phyloP scores from a whole-genome alignment of 768 basidiomycete genomes.

The Boletus pseudopeckii region DNA sequence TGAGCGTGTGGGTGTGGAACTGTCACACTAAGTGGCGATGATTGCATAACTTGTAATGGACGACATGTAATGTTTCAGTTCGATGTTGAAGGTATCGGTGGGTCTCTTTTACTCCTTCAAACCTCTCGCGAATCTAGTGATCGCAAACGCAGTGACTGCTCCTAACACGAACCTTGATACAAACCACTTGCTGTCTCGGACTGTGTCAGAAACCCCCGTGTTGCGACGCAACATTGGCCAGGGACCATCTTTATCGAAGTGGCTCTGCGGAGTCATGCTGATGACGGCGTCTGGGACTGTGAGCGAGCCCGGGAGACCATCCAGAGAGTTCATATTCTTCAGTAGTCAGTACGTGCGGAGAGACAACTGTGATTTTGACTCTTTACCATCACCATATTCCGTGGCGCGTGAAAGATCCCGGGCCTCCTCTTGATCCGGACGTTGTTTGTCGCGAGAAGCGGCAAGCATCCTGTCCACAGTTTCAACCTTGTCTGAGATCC shows the following conservation, averaged over 20 bases:
- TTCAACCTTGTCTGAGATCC: constrained; percentile 42
- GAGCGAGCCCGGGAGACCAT: constrained; percentile 53
- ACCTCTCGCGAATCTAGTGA: not conserved
- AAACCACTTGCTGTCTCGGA: constrained; percentile 11
- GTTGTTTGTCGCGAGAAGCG: not conserved
- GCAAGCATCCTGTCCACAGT: constrained; percentile 31
- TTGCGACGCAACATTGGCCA: constrained; percentile 13
- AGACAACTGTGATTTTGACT: constrained; percentile 29
- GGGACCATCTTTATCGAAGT: constrained; percentile 16
- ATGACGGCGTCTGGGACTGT: constrained; percentile 22
- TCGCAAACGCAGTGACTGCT: not conserved
- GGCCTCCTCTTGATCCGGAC: not conserved
- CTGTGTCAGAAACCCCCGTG: not conserved
- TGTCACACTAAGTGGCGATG: not conserved
- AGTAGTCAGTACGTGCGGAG: constrained; percentile 51
- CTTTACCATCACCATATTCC: not conserved
- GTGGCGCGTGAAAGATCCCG: not conserved
- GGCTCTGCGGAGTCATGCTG: constrained; percentile 1
- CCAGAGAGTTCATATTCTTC: constrained; percentile 52
- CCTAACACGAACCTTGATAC: constrained; percentile 21
- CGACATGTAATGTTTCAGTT: no score
- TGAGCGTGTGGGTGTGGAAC: not conserved
- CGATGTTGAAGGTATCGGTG: not conserved
- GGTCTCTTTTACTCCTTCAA: not conserved
- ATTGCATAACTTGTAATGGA: not conserved